Base-by-base conservation (phyloP, 2,329 filamentous ascomycete species). In the Nannizzia gypsea region DNA sequence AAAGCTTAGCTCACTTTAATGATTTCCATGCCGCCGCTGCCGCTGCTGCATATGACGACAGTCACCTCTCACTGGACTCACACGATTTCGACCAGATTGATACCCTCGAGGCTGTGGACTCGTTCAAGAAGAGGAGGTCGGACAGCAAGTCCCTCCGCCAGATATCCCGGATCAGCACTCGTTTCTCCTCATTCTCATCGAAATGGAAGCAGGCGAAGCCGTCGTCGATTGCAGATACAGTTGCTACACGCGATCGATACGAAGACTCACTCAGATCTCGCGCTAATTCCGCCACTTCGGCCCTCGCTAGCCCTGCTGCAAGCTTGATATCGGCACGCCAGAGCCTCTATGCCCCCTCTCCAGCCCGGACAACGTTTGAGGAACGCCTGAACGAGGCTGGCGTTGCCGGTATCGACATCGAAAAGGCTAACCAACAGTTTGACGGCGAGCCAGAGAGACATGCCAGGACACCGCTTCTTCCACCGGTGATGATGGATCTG, bases 391-490 rank as follows among this genome's bases (percentile, higher is more conserved):
- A 74, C 52, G 76, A 78, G 65, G 73, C 84, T 40, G 78, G 78
- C 3, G 72, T 77, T 0, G 71, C 72, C 20, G 73, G 80, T 4
- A 75, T 82, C 40, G 78, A 85, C 55, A 76, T 81, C 34, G 77
- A 80, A 48, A 78, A 77, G 59, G 77, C 79, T 40, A 83, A 80
- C 63, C 72, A 76, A 68, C 61, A 76, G 63, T 66, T 76, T 72
- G 65, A 76, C 66, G 69, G 83, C 66, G 72, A 81, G 74, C 72
- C 83, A 75, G 75, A 84, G 75, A 71, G 84, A 75, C 75, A 88
- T 66, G 87, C 89, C 0, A 87, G 87, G 3, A 96, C 91, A 2
- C 92, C 91, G 42, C 80, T 96, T 6, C 79, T 96, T 1, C 91
- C 91, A 6, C 91, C 91, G 0, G 79, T 93, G 38, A 82, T 95